Conservation (phyloP, 108 stramenopile genomes). For the Cyclotella atomus region DNA sequence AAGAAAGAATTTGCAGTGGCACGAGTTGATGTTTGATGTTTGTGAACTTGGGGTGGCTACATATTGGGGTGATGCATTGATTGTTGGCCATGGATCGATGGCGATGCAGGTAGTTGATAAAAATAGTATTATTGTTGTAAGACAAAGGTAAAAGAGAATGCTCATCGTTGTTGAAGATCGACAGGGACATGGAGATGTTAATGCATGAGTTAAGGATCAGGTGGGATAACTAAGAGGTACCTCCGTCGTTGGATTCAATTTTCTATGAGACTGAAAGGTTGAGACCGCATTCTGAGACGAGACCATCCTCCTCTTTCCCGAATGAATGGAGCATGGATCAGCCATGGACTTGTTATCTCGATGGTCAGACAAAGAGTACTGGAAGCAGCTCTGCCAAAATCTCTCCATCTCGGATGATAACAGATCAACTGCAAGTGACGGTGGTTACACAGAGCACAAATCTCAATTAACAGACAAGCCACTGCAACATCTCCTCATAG, state of each 20-base stretch:
- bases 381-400: conserved; percentile 15
- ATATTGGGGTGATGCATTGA: neutral
- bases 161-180: no score
- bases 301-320: no score
- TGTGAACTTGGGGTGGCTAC: neutral
- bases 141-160: no score
- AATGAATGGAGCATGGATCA: no score
- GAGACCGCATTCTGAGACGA: no score
- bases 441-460: neutral
- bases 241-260: no score
- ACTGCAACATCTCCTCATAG: conserved; percentile 12
- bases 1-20: conserved; percentile 10
- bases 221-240: no score
- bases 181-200: no score
- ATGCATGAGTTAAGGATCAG: no score
- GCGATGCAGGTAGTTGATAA: neutral
- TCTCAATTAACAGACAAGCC: neutral
- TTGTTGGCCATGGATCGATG: conserved; percentile 16
- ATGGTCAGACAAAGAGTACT: conserved; percentile 11
- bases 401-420: conserved; percentile 17
- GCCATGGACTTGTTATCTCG: neutral
- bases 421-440: no score
- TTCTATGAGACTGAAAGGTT: no score
- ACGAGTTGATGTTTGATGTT: neutral
- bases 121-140: no score